phyloP scores from a whole-genome alignment of 768 basidiomycete genomes.

The Serendipita sp. region DNA sequence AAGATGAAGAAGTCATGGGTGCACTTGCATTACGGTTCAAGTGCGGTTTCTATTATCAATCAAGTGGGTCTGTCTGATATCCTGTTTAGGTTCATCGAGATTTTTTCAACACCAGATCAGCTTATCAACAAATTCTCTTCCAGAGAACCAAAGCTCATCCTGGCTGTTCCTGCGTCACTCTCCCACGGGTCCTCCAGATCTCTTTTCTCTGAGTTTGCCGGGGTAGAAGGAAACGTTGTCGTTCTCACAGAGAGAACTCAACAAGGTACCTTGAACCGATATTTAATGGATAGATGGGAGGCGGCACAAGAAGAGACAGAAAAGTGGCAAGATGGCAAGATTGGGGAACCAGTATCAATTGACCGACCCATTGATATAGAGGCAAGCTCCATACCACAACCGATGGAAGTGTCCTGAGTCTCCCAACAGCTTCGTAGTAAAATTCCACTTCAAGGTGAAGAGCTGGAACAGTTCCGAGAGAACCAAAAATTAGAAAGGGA shows the following conservation, averaged over 20 bases:
- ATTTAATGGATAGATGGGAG: slow-evolving; percentile 80
- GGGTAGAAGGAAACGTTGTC: slow-evolving; percentile 68
- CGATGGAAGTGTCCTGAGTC: neutral
- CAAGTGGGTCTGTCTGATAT: neutral
- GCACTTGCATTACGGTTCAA: slow-evolving; percentile 78
- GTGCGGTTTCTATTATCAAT: slow-evolving; percentile 27
- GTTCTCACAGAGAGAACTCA: slow-evolving; percentile 68
- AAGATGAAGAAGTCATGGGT: slow-evolving; percentile 57
- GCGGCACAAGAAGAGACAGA: slow-evolving; percentile 57
- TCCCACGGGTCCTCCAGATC: slow-evolving; percentile 83
- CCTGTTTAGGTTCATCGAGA: slow-evolving; percentile 61
- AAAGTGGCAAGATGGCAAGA: slow-evolving; percentile 78
- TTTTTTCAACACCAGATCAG: slow-evolving; percentile 70
- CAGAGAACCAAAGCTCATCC: slow-evolving; percentile 79
- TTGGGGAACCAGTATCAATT: slow-evolving; percentile 75
- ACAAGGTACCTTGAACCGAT: slow-evolving; percentile 59
- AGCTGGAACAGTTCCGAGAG: slow-evolving; percentile 64
- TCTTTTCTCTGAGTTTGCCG: slow-evolving; percentile 74
- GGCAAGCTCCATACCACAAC: slow-evolving; percentile 25
- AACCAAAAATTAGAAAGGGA: slow-evolving; percentile 65
- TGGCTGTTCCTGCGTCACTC: slow-evolving; percentile 82
- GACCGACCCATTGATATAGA: slow-evolving; percentile 50
- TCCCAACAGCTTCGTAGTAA: slow-evolving; percentile 60
- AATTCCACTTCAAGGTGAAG: slow-evolving; percentile 74
- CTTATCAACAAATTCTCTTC: slow-evolving; percentile 70